These are phyloP conservation scores for Aegilops sharonensis DNA, from an alignment of 176 grass and related monocot species.

Conservation along the genomic window DNA sequence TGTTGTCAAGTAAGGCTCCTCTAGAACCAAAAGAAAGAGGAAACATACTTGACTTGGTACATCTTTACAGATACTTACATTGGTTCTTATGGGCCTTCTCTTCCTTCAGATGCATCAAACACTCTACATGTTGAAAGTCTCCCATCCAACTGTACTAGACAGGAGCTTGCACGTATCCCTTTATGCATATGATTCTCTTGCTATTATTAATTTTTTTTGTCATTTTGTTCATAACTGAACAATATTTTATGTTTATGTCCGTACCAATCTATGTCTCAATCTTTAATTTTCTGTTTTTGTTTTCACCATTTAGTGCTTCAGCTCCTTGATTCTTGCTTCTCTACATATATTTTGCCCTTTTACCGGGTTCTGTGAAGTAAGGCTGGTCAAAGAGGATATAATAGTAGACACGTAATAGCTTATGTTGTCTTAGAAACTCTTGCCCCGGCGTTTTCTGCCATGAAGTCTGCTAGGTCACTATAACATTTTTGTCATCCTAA, in stretches of 20 bases:
- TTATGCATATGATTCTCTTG: slow-evolving; percentile 21
- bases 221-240: not conserved
- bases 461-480: slow-evolving; percentile 66
- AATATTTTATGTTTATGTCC: not conserved
- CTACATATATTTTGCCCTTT: slow-evolving; percentile 79
- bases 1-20: slow-evolving; percentile 2
- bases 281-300: not conserved
- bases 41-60: not conserved
- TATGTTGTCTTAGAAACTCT: slow-evolving; percentile 69
- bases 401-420: slow-evolving; percentile 26
- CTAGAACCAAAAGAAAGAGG: too few relatives aligned
- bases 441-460: slow-evolving; percentile 47
- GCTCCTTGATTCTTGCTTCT: slow-evolving; percentile 37
- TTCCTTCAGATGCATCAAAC: not conserved
- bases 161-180: slow-evolving; percentile 68
- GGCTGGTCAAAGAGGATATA: slow-evolving; percentile 43
- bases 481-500: not conserved
- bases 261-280: not conserved
- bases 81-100: too few relatives aligned
- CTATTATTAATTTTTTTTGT: not conserved
- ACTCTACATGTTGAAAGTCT: slow-evolving; percentile 74
- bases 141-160: slow-evolving; percentile 44
- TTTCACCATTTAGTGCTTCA: slow-evolving; percentile 19
- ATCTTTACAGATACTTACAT: too few relatives aligned
- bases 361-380: slow-evolving; percentile 61